These are phyloP conservation scores for Porpolomopsis calyptriformis DNA, from an alignment of 768 basidiomycete species.

Conservation along the genomic window DNA sequence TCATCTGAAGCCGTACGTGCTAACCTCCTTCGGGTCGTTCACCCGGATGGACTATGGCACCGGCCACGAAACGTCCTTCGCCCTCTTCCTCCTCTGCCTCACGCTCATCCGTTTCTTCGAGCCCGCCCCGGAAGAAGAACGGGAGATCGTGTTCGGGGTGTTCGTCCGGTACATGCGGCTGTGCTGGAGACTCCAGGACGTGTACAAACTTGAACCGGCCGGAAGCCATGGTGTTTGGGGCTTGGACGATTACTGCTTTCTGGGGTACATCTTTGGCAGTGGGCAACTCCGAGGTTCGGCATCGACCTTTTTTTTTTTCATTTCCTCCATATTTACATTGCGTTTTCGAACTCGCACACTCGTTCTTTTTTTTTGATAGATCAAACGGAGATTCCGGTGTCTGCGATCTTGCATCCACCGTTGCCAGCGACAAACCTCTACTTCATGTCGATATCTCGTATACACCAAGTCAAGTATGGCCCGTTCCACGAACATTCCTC, in stretches of 20 bases:
- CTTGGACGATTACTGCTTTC: constrained; percentile 81
- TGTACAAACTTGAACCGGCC: constrained; percentile 87
- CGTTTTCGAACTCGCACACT: too few species aligned
- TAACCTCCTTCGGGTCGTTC: constrained; percentile 83
- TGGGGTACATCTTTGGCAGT: constrained; percentile 86
- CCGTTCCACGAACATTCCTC: constrained; percentile 92
- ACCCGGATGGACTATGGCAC: constrained; percentile 92
- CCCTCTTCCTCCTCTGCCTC: constrained; percentile 63
- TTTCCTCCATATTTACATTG: constrained; percentile 2
- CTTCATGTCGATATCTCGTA: constrained; percentile 66
- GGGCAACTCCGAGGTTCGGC: constrained; percentile 69
- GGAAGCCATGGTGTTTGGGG: constrained; percentile 99
- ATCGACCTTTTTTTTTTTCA: constrained; percentile 3
- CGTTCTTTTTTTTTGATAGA: too few species aligned
- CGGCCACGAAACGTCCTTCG: constrained; percentile 89
- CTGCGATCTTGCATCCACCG: constrained; percentile 47
- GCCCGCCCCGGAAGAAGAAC: constrained; percentile 51
- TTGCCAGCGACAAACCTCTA: constrained; percentile 67
- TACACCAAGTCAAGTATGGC: constrained; percentile 71
- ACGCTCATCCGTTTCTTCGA: constrained; percentile 58
- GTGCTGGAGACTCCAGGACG: constrained; percentile 79
- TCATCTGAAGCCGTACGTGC: constrained; percentile 66
- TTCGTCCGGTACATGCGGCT: constrained; percentile 72
- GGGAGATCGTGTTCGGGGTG: constrained; percentile 44
- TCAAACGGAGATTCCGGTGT: constrained; percentile 53